These are phyloP conservation scores for Cicer judaicum DNA, from an alignment of 306 rosid genomes.

Conservation along the genomic window DNA sequence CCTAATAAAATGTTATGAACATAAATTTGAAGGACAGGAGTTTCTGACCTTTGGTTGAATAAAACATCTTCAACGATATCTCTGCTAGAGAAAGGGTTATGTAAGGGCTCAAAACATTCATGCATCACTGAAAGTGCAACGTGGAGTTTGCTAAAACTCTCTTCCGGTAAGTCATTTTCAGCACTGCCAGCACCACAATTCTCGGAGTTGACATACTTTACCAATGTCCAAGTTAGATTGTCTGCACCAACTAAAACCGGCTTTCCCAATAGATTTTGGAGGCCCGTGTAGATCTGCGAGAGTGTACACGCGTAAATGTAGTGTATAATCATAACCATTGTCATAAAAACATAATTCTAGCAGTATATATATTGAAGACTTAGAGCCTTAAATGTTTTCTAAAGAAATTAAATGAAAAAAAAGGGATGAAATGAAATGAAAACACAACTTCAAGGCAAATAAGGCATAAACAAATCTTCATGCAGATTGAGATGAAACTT, in stretches of 20 bases:
- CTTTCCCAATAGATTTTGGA: conserved; percentile 59
- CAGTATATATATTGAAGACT: conserved; percentile 25
- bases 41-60: conserved; percentile 66
- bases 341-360: conserved; percentile 14
- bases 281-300: conserved; percentile 66
- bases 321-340: background rate
- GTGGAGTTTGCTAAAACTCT: conserved; percentile 71
- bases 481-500: conserved; percentile 17
- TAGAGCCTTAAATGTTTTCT: conserved; percentile 2
- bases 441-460: too few species aligned
- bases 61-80: conserved; percentile 76
- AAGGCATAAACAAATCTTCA: background rate
- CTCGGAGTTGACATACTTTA: conserved; percentile 56
- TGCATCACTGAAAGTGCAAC: conserved; percentile 87
- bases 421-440: background rate
- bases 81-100: conserved; percentile 59
- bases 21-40: conserved; percentile 36
- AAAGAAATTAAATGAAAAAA: background rate
- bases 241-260: conserved; percentile 53
- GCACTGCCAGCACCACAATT: conserved; percentile 21
- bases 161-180: conserved; percentile 48
- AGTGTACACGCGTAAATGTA: conserved; percentile 35
- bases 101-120: conserved; percentile 80
- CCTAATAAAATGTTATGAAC: conserved; percentile 7
- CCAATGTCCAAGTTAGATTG: conserved; percentile 75